Evolutionary conservation across 257 asterid genomes (phyloP).

Genomic region (Ocimum tenuiflorum): DNA sequence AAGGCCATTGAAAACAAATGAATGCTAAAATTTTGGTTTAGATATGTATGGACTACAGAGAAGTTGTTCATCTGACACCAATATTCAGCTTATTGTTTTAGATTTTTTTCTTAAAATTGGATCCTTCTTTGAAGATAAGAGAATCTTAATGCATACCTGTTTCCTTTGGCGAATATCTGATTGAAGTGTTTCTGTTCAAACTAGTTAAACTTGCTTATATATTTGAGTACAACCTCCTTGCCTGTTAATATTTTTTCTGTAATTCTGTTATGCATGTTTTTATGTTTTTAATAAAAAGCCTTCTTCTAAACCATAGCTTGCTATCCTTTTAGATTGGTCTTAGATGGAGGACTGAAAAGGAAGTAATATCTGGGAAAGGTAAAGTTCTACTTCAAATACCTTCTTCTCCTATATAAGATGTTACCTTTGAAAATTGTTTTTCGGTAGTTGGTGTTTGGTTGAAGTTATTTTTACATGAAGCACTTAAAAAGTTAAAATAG

Average conservation of each 20-base stretch:
- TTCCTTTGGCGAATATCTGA: slow-evolving; percentile 9
- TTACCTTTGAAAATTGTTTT: not conserved
- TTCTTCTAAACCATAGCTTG: slow-evolving; percentile 12
- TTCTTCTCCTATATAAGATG: not conserved
- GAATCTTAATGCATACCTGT: not conserved
- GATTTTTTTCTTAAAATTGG: not conserved
- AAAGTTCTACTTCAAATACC: slow-evolving; percentile 11
- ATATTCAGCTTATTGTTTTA: not conserved
- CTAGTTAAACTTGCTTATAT: slow-evolving; percentile 4
- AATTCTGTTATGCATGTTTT: not conserved
- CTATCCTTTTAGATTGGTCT: slow-evolving; percentile 67
- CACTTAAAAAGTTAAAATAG: not conserved
- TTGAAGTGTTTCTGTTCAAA: not conserved
- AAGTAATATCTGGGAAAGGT: slow-evolving; percentile 98
- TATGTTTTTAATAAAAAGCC: not conserved
- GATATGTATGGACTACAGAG: not conserved
- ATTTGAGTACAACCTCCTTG: not conserved
- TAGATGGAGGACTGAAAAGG: slow-evolving; percentile 98
- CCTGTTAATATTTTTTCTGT: not conserved
- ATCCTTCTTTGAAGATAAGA: slow-evolving; percentile 9
- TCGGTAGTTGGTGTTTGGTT: not conserved
- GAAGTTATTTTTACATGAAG: not conserved
- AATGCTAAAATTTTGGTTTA: slow-evolving; percentile 2
- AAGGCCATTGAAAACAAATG: not conserved
- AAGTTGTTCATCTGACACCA: not conserved